These are phyloP conservation scores for Musa beccarii DNA, from an alignment of 176 grass and related monocot genomes.

Conservation along the genomic window DNA sequence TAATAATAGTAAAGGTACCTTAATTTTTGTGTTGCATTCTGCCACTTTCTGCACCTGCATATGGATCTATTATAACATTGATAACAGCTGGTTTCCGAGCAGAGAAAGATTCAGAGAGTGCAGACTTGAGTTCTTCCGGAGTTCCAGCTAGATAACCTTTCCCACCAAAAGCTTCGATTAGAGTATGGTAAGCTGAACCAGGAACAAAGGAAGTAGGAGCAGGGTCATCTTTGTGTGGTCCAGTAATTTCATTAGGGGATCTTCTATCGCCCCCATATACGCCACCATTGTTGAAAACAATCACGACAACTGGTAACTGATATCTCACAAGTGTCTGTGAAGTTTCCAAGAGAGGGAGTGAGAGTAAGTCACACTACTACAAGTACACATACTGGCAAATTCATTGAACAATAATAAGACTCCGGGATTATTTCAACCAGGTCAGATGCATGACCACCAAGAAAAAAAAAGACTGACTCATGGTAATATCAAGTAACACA, in stretches of 20 bases:
- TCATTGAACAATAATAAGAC: no score
- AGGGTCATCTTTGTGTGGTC: constrained; percentile 81
- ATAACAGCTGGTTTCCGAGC: constrained; percentile 65
- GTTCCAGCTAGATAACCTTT: constrained; percentile 61
- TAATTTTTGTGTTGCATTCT: constrained; percentile 98
- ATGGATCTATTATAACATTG: constrained; percentile 77
- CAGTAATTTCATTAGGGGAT: constrained; percentile 63
- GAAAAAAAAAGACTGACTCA: no score
- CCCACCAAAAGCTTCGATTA: constrained; percentile 84
- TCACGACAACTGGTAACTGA: constrained; percentile 61
- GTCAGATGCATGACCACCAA: no score
- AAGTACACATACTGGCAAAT: no score
- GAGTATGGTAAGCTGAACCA: constrained; percentile 59
- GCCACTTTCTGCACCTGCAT: constrained; percentile 74
- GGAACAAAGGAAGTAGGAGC: constrained; percentile 92
- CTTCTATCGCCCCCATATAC: constrained; percentile 93
- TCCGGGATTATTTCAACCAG: no score
- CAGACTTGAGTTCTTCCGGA: constrained; percentile 61
- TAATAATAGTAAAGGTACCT: constrained; percentile 7
- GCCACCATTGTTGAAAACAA: constrained; percentile 90
- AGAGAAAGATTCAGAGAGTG: constrained; percentile 58
- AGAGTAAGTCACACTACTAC: neutral
- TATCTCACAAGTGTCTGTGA: constrained; percentile 84
- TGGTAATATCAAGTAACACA: no score
- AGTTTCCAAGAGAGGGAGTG: neutral